Conservation (phyloP, 192 early-diverging fungal species). For the Backusella mclennaniae region DNA sequence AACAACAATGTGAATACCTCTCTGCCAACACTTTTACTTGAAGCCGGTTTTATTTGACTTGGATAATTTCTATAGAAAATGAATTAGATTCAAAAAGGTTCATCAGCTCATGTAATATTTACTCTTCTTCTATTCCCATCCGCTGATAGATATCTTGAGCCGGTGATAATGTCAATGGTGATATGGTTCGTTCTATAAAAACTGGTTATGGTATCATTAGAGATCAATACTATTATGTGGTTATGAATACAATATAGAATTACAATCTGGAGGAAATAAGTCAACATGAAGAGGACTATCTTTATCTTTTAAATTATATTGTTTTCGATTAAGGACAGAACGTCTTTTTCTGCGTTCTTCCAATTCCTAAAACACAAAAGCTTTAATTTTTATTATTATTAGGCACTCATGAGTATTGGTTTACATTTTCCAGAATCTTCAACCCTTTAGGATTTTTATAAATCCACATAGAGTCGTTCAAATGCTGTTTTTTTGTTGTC, state of each 20-base stretch:
- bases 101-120: not conserved
- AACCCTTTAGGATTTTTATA: conserved; percentile 13
- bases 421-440: conserved; percentile 3
- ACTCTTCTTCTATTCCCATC: not conserved
- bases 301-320: not conserved
- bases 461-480: conserved; percentile 6
- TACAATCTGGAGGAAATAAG: not conserved
- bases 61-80: not conserved
- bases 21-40: not conserved
- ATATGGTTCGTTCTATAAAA: not conserved
- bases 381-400: not conserved
- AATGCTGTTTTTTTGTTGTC: not conserved
- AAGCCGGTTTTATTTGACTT: not conserved
- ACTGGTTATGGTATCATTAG: not conserved
- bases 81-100: not conserved
- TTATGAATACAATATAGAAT: not conserved
- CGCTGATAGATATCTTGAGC: not conserved
- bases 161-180: not conserved
- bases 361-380: not conserved
- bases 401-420: not conserved
- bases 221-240: not conserved
- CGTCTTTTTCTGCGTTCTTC: conserved; percentile 9
- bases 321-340: not conserved
- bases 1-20: not conserved
- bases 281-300: not conserved